phyloP scores from a whole-genome alignment of 768 basidiomycete species.

The Tulasnella sp. region DNA sequence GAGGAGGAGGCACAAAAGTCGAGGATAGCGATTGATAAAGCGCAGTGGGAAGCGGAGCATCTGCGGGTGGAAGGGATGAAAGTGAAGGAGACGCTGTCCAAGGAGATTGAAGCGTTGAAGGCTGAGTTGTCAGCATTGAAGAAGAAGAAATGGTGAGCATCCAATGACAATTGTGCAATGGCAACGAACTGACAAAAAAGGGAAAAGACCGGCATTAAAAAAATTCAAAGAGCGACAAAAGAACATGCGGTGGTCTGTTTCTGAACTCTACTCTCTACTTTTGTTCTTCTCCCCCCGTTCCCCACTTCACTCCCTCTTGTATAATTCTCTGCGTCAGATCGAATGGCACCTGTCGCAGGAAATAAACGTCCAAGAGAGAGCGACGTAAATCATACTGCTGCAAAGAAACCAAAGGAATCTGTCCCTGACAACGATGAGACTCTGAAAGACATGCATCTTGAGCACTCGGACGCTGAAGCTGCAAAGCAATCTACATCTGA shows the following conservation, averaged over 20 bases:
- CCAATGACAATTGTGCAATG: not conserved
- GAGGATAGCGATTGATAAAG: constrained; percentile 8
- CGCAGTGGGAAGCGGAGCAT: constrained; percentile 14
- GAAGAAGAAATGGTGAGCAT: not conserved
- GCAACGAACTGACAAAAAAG: not conserved
- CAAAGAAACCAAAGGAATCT: too few species aligned
- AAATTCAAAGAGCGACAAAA: constrained; percentile 6
- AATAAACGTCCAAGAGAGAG: constrained; percentile 11
- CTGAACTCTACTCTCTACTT: constrained; percentile 11
- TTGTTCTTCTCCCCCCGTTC: not conserved
- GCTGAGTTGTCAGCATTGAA: not conserved
- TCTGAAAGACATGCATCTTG: too few species aligned
- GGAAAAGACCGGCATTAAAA: not conserved
- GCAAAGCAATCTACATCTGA: too few species aligned
- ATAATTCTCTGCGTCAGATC: not conserved
- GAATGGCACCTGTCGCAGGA: not conserved
- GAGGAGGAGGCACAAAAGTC: constrained; percentile 7
- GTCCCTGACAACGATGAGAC: too few species aligned
- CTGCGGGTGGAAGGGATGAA: constrained; percentile 4
- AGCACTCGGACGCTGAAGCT: too few species aligned
- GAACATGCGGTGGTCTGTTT: not conserved
- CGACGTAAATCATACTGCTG: not conserved
- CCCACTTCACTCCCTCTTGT: constrained; percentile 2
- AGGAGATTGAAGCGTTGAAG: constrained; percentile 8
- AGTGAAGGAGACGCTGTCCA: constrained; percentile 4